Evolutionary conservation across 2,329 filamentous ascomycete genomes (phyloP), one percentile per base, ranked within the genome.

Genomic region (Proliferodiscus dingleyae): DNA sequence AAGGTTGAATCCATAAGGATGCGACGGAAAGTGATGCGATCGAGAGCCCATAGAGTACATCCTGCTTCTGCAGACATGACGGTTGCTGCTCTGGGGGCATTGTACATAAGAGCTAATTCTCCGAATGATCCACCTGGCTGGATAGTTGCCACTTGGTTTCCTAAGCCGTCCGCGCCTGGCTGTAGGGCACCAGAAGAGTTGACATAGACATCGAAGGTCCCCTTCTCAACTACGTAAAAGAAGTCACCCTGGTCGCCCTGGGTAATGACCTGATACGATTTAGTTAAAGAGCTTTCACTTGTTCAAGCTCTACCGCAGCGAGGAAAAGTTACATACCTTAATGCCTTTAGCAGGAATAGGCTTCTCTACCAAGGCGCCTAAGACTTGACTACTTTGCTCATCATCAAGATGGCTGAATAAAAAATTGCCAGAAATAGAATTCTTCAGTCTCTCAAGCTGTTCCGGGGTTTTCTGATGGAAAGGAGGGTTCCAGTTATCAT

Each of bases 1-100:
- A 96, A 97, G 3, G 93, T 95, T 30, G 88, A 94, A 70, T 97
- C 91, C 90, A 98, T 96, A 52, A 98, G 76, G 54, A 98, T 97
- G 50, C 93, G 87, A 58, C 93, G 89, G 77, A 98, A 98, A 8
- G 93, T 98, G 52, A 96, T 78, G 43, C 93, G 88, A 64, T 98
- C 93, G 41, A 98, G 75, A 16, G 89, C 89, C 93, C 93, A 98
- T 8, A 98, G 77, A 3, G 85, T 90, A 61, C 86, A 90, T 26
- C 78, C 71, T 3, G 83, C 66, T 60, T 94, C 87, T 10, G 85
- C 82, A 23, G 88, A 95, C 50, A 94, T 79, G 49, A 98, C 88
- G 0, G 93, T 97, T 3, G 93, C 93, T 33, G 93, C 93, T 62
- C 93, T 88, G 21, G 93, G 93, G 18, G 93, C 89, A 62, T 97